A percentile compares a stretch with the other conserved stretches of the same genome.
Evolutionary conservation across 805 yeast species (phyloP).

Genomic region (Cyberlindnera bimundalis): DNA sequence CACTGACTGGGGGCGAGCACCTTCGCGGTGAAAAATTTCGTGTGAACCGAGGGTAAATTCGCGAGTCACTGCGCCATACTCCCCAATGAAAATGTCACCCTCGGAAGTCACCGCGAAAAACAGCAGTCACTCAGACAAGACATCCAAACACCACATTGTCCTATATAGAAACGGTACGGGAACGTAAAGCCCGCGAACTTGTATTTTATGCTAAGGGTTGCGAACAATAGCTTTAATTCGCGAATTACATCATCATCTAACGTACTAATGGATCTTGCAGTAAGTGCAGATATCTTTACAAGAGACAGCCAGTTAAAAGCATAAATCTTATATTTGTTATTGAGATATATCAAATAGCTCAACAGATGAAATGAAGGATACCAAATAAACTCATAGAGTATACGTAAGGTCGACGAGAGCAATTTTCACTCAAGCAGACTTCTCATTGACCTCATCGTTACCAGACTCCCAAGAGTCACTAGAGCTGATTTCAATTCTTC

Average conservation of each 20-base stretch:
- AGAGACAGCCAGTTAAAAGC: no score
- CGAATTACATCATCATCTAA: no score
- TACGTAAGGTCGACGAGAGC: no score
- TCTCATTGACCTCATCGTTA: neutral
- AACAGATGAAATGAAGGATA: no score
- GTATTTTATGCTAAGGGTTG: constrained; percentile 3
- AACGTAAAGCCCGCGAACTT: neutral
- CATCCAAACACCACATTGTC: constrained; percentile 10
- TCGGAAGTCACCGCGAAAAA: constrained; percentile 1
- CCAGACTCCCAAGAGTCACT: constrained; percentile 23
- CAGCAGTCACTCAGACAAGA: constrained; percentile 10
- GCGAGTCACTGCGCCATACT: neutral
- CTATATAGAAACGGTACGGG: no score
- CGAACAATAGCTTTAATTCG: no score
- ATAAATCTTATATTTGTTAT: no score
- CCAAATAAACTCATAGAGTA: no score
- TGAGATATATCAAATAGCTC: no score
- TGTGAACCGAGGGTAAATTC: neutral
- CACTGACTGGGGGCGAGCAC: constrained; percentile 1
- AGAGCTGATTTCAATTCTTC: constrained; percentile 30
- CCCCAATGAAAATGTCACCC: neutral
- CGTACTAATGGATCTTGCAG: no score
- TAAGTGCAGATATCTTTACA: no score
- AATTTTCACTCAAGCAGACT: neutral
- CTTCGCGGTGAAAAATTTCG: constrained; percentile 2